Evolutionary conservation across 140 eudicot species (phyloP).

Genomic region (Stevia rebaudiana): DNA sequence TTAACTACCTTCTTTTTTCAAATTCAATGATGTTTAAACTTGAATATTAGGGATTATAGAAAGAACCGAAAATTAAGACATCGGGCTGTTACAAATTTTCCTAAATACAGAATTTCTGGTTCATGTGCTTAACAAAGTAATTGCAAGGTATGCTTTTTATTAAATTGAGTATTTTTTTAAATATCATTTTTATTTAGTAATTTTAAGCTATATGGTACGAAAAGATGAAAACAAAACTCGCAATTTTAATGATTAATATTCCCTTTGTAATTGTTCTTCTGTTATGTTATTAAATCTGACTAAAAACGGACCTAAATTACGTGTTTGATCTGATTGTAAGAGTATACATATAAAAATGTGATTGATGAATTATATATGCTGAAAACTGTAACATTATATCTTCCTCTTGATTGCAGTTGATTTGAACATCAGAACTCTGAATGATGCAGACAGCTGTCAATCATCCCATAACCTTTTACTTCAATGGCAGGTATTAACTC

Average conservation of each 20-base stretch:
- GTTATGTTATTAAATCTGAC: not conserved
- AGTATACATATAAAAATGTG: no score
- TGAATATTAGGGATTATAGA: no score
- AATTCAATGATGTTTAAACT: no score
- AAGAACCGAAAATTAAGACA: no score
- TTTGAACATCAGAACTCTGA: not conserved
- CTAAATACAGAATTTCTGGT: slow-evolving; percentile 69
- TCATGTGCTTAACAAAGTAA: slow-evolving; percentile 70
- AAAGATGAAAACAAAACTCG: no score
- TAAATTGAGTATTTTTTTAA: not conserved
- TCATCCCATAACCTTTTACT: slow-evolving; percentile 26
- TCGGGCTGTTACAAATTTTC: no score
- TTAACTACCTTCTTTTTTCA: no score
- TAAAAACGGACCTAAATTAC: not conserved
- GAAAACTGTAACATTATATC: no score
- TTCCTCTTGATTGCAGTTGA: slow-evolving; percentile 3
- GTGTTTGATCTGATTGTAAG: not conserved
- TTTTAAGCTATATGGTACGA: not conserved
- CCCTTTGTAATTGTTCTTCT: not conserved
- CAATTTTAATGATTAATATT: not conserved
- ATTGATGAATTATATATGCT: no score
- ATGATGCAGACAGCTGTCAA: slow-evolving; percentile 58
- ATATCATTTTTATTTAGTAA: not conserved
- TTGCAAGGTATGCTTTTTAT: slow-evolving; percentile 57
- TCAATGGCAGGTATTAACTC: slow-evolving; percentile 41